Conservation (phyloP, 495 filamentous ascomycete species). For the Clohesyomyces aquaticus region DNA sequence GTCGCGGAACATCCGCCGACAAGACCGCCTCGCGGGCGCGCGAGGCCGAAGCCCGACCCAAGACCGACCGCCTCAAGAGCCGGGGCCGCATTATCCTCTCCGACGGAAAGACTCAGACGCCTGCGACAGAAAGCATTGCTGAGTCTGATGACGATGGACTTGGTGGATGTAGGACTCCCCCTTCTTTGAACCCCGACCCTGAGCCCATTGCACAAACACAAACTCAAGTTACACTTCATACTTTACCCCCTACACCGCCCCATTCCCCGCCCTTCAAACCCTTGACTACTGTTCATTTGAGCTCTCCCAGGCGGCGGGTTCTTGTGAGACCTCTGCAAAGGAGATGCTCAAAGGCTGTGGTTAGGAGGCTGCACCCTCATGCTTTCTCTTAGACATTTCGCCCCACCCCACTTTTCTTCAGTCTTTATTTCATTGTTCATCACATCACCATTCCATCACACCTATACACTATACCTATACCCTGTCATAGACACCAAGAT, state of each 20-base stretch:
- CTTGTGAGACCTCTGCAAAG: constrained; percentile 17
- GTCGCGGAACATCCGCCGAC: constrained; percentile 56
- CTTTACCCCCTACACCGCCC: constrained; percentile 36
- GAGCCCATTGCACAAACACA: constrained; percentile 11
- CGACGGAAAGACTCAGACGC: constrained; percentile 58
- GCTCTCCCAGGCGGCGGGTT: constrained; percentile 20
- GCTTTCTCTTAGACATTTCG: constrained; percentile 18
- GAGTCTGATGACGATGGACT: constrained; percentile 86
- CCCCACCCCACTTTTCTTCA: constrained; percentile 23
- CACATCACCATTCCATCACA: constrained; percentile 20
- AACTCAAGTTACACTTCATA: constrained; percentile 12
- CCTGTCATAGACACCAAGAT: not conserved
- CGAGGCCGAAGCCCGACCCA: constrained; percentile 62
- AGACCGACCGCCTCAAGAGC: constrained; percentile 55
- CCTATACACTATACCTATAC: not conserved
- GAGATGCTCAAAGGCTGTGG: constrained; percentile 29
- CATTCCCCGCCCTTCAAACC: constrained; percentile 34
- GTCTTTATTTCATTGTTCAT: constrained; percentile 19
- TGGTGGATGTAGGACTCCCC: constrained; percentile 77
- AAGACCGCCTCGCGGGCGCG: constrained; percentile 63
- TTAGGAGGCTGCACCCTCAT: constrained; percentile 35
- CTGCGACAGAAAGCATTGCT: constrained; percentile 53
- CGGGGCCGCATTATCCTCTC: constrained; percentile 59
- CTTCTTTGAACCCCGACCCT: constrained; percentile 39
- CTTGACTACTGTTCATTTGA: constrained; percentile 30